Conservation (phyloP, 257 asterid species). For the Solanum peruvianum region DNA sequence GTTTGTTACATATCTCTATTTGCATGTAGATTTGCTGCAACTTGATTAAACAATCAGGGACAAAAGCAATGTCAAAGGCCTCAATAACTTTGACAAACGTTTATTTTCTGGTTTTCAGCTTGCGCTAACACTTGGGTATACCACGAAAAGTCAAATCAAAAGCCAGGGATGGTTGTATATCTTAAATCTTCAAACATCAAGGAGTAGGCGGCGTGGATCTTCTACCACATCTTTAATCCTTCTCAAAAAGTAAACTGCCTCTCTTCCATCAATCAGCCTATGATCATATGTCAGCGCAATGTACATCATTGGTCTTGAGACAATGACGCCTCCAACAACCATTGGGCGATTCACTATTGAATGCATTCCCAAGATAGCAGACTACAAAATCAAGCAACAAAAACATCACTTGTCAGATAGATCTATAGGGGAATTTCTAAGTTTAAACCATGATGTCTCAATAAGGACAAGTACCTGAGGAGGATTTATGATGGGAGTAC, state of each 20-base stretch:
- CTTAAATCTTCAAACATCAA: slow-evolving; percentile 50
- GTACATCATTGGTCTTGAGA: slow-evolving; percentile 94
- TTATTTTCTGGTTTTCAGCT: neutral
- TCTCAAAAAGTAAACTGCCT: slow-evolving; percentile 86
- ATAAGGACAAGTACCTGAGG: slow-evolving; percentile 61
- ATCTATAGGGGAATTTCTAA: neutral
- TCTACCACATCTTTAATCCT: slow-evolving; percentile 95
- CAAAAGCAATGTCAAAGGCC: neutral
- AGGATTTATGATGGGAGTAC: slow-evolving; percentile 97
- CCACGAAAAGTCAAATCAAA: neutral
- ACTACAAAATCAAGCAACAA: slow-evolving; percentile 29
- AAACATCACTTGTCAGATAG: neutral
- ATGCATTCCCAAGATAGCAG: slow-evolving; percentile 98
- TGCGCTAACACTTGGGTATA: neutral
- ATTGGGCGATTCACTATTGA: slow-evolving; percentile 91
- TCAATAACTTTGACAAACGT: neutral
- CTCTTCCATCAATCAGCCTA: slow-evolving; percentile 95
- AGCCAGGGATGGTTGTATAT: neutral
- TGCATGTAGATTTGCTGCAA: neutral
- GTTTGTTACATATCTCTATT: neutral
- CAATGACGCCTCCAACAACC: slow-evolving; percentile 89
- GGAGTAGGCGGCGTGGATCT: slow-evolving; percentile 88
- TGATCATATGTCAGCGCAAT: slow-evolving; percentile 90
- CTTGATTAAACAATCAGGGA: neutral
- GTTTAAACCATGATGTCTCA: neutral